Base-by-base conservation (phyloP, 2,329 filamentous ascomycete species). In the Parastagonospora avenae region DNA sequence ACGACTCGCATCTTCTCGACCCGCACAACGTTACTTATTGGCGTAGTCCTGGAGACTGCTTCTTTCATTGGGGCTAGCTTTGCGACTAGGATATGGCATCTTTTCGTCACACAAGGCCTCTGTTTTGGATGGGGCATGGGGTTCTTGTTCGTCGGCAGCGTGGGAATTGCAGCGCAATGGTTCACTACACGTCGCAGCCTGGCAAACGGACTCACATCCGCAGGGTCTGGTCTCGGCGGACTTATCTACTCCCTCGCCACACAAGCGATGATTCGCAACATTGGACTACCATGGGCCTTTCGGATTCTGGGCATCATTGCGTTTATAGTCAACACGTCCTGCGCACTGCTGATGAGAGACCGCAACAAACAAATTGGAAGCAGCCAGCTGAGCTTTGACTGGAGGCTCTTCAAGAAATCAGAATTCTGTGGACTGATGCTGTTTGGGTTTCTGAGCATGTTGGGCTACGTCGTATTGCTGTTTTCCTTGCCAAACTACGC, bases 71-170 rank as follows among this genome's bases (percentile, higher is more conserved):
- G 83, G 1, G 89, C 90, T 7, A 88, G 85, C 11, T 92, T 91
- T 61, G 82, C 87, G 0, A 76, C 68, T 12, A 66, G 83, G 48
- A 86, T 90, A 50, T 92, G 89, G 87, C 89, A 93, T 31, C 79
- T 94, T 0, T 86, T 92, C 50, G 80, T 93, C 0, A 83, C 81
- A 5, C 90, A 93, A 67, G 90, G 90, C 4, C 66, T 92, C 2
- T 83, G 85, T 46, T 92, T 93, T 55, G 90, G 90, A n/a, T 71
- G 87, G 16, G 90, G 89, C 2, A 87, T 93, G 81, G 90, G 90
- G 0, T 87, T 92, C 50, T 76, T 88, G 8, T 93, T 92, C 67
- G 88, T 89, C 0, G 83, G 84, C 0, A 84, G 80, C 4, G 86
- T 88, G 2, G 83, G 83, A 30, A 82, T 91, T 9, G 79, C 88